Evolutionary conservation across 2,329 filamentous ascomycete species (phyloP).

Genomic region (Pseudocercospora pini-densiflorae): DNA sequence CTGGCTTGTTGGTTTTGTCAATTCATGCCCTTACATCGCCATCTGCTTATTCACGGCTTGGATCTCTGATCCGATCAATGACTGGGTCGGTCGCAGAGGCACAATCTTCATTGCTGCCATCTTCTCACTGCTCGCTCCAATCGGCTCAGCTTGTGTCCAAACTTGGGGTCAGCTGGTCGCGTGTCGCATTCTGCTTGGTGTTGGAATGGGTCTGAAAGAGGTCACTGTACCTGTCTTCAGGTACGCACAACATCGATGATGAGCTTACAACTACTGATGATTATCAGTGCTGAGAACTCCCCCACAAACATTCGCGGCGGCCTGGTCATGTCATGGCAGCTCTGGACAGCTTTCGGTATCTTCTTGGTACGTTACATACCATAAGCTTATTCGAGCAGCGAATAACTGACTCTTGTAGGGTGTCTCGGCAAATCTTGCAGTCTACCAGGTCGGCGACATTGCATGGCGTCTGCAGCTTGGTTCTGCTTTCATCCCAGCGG

Average conservation of each 20-base stretch:
- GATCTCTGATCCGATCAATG: constrained; percentile 57
- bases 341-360: constrained; percentile 60
- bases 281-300: constrained; percentile 46
- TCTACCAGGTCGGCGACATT: constrained; percentile 57
- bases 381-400: background rate
- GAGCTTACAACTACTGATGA: background rate
- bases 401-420: constrained; percentile 1
- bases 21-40: constrained; percentile 55
- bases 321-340: constrained; percentile 42
- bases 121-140: constrained; percentile 65
- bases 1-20: constrained; percentile 5
- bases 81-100: constrained; percentile 39
- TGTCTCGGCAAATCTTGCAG: background rate
- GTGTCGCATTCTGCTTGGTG: constrained; percentile 71
- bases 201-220: constrained; percentile 52
- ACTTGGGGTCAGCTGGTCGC: constrained; percentile 74
- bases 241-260: background rate
- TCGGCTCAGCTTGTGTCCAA: constrained; percentile 64
- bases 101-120: constrained; percentile 44
- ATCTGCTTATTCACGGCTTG: constrained; percentile 37
- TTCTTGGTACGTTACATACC: constrained; percentile 53
- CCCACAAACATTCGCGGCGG: constrained; percentile 52
- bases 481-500: constrained; percentile 67
- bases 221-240: constrained; percentile 46
- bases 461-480: constrained; percentile 66